Conservation (phyloP, 2,329 filamentous ascomycete genomes). For the Coniochaeta sp. region DNA sequence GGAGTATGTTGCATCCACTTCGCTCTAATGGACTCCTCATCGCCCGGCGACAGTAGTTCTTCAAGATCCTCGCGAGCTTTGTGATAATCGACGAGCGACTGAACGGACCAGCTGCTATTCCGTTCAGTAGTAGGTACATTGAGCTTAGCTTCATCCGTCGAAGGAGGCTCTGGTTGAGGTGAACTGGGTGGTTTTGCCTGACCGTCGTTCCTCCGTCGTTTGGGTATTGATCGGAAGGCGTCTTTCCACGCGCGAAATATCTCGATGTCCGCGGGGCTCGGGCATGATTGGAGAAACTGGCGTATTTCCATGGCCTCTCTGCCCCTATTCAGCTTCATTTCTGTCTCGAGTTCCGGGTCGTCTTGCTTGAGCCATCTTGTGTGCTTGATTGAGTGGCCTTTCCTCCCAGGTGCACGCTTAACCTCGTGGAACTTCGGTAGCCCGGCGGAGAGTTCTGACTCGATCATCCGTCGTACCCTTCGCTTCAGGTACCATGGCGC, state of each 20-base stretch:
- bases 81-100: neutral
- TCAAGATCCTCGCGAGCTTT: neutral
- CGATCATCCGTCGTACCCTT: neutral
- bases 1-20: conserved; percentile 3
- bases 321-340: neutral
- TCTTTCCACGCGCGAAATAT: neutral
- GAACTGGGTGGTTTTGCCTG: neutral
- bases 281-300: neutral
- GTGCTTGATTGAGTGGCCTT: too few relatives aligned
- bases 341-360: neutral
- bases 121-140: neutral
- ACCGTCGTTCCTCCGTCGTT: neutral
- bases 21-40: conserved; percentile 6
- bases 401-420: too few relatives aligned
- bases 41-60: conserved; percentile 2
- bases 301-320: neutral
- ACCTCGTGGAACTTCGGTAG: neutral
- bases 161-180: neutral
- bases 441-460: neutral
- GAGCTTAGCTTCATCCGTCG: neutral
- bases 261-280: neutral
- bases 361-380: neutral
- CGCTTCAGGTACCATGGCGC: neutral
- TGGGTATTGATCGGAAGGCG: neutral
- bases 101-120: neutral